These are phyloP conservation scores for Colletotrichum sp. DNA, from an alignment of 2,329 filamentous ascomycete genomes.

Conservation along the genomic window DNA sequence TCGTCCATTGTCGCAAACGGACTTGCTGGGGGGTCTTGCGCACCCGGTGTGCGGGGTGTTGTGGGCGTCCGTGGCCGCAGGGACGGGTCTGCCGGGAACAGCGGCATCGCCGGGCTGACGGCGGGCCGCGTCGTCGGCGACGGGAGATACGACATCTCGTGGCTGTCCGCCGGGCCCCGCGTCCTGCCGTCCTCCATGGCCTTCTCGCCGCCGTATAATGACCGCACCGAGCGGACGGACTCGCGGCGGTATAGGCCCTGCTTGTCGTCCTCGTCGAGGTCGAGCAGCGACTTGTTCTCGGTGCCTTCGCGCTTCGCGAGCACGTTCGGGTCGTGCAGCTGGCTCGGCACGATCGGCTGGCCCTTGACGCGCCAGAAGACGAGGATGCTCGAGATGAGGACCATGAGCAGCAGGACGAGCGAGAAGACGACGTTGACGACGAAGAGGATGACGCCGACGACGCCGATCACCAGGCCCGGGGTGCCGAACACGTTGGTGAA, in stretches of 20 bases:
- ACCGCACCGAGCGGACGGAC: background rate
- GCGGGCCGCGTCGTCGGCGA: conserved; percentile 1
- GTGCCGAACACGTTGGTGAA: conserved; percentile 89
- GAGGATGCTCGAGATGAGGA: conserved; percentile 64
- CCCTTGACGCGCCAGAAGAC: conserved; percentile 89
- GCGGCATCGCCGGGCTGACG: conserved; percentile 8
- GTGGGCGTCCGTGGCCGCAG: background rate
- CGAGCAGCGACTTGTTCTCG: conserved; percentile 42
- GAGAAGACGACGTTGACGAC: conserved; percentile 87
- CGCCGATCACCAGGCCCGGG: conserved; percentile 81
- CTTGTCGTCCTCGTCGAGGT: conserved; percentile 47
- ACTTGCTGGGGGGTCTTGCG: background rate
- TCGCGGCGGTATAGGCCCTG: conserved; percentile 24
- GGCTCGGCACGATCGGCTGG: conserved; percentile 76
- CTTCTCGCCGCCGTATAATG: conserved; percentile 5
- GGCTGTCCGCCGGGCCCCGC: background rate
- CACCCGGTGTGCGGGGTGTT: background rate
- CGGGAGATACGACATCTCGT: conserved; percentile 9
- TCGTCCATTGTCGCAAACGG: conserved; percentile 11
- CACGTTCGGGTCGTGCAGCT: conserved; percentile 86
- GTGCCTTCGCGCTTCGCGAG: conserved; percentile 81
- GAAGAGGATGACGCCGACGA: conserved; percentile 90
- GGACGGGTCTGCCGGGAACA: conserved; percentile 11
- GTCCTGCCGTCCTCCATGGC: conserved; percentile 3
- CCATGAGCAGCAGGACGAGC: conserved; percentile 81